phyloP scores from a whole-genome alignment of 345 rosid species.

The Erysimum cheiranthoides region DNA sequence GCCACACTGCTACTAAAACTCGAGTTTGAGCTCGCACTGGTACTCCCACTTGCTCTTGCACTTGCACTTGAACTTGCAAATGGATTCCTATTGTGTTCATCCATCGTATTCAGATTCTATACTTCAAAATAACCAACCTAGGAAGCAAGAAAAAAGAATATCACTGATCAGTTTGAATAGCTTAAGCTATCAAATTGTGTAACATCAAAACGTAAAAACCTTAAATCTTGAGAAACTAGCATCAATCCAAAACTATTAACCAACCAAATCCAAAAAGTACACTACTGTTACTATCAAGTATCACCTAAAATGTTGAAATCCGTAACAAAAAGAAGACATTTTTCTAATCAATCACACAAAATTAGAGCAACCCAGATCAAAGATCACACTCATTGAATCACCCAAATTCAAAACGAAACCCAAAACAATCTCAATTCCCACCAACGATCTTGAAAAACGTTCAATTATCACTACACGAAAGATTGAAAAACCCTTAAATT shows the following conservation, averaged over 20 bases:
- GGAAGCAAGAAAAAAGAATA: neutral
- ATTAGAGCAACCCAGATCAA: constrained; percentile 6
- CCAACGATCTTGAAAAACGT: neutral
- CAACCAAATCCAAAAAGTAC: neutral
- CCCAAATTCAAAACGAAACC: neutral
- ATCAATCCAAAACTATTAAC: neutral
- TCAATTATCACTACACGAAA: constrained; percentile 7
- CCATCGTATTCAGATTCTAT: too few species aligned
- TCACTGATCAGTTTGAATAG: constrained; percentile 32
- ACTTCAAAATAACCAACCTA: constrained; percentile 29
- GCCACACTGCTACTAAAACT: constrained; percentile 77
- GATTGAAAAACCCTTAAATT: neutral
- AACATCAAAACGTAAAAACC: neutral
- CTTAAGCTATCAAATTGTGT: neutral
- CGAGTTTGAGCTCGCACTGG: constrained; percentile 81
- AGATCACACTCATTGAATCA: constrained; percentile 15
- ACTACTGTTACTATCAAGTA: neutral
- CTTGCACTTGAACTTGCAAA: constrained; percentile 45
- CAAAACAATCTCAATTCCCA: constrained; percentile 10
- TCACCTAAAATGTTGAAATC: neutral
- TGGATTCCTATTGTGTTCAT: constrained; percentile 39
- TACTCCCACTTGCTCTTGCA: constrained; percentile 48
- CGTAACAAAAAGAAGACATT: neutral
- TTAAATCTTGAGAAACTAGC: constrained; percentile 4
- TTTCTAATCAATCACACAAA: neutral